Evolutionary conservation across 805 yeast genomes (phyloP), one percentile per base, ranked within the genome.

Genomic region (Suhomyces tanzawaensis): DNA sequence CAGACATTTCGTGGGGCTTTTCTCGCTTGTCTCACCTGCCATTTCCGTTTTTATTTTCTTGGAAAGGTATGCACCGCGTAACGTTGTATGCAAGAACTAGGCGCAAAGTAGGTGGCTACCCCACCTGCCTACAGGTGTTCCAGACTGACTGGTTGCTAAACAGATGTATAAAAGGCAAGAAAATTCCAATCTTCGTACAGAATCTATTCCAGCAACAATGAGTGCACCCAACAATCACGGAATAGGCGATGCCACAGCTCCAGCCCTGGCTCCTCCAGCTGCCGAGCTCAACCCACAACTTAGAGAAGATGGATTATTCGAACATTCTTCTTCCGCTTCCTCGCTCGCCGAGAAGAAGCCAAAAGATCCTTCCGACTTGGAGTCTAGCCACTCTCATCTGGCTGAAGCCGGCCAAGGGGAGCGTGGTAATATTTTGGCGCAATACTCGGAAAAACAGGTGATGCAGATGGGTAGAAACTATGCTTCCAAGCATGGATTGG

Each of bases 401-500:
- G 50, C 50, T 9, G 52, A 57, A 26, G 40, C 53, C 22, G 53
- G 49, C 18, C 26, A 41, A 7, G 60, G 55, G 3, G 63, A 53
- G 36, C 43, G 27, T 13, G 66, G 60, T 17, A 80, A 80, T 47
- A 72, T 79, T 34, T 58, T 80, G 39, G 57, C 76, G 2, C 79
- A 77, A 53, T 81, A 81, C 50, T 58, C 79, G 13, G 81, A 78
- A 46, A 74, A 72, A 19, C 83, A 80, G 52, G 84, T 77, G 7
- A 77, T 77, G 77, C 74, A 71, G 44, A 81, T 81, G 85, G 87
- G 87, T 26, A 68, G 85, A 47, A 74, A 74, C 42, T 82, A 80
- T 57, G 86, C 87, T 13, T 45, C 62, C 21, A 76, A 76, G 49
- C 66, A 80, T 46, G 71, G 64, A 7, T 52, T 82, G 50, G 83